Evolutionary conservation across 352 stramenopile genomes (phyloP).

Genomic region (Pythium oligandrum): DNA sequence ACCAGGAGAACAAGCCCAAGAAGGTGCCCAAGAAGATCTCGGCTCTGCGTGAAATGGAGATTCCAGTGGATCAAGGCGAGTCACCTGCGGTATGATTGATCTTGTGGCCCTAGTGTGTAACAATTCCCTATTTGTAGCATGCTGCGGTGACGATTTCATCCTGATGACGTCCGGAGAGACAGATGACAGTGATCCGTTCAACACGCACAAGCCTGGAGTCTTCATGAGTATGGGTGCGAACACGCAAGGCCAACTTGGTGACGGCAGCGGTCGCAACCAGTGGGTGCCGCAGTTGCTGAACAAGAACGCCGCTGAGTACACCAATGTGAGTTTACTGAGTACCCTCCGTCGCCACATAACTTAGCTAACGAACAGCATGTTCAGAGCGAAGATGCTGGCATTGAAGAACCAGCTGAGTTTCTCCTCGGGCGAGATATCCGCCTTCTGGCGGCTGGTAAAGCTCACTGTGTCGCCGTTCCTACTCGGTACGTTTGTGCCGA

Average conservation of each 20-base stretch:
- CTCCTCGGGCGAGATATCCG: conserved; percentile 68
- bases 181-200: conserved; percentile 72
- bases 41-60: conserved; percentile 68
- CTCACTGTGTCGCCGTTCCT: conserved; percentile 49
- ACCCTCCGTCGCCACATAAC: too few relatives aligned
- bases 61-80: conserved; percentile 36
- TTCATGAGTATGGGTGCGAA: conserved; percentile 83
- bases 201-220: conserved; percentile 66
- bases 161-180: conserved; percentile 63
- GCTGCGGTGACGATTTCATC: conserved; percentile 63
- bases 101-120: not conserved
- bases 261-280: conserved; percentile 72
- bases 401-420: conserved; percentile 65
- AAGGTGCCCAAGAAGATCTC: conserved; percentile 85
- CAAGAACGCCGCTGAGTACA: conserved; percentile 54
- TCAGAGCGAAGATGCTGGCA: conserved; percentile 42
- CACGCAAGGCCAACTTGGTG: conserved; percentile 56
- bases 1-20: conserved; percentile 86
- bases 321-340: conserved; percentile 24
- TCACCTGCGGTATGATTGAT: conserved; percentile 24
- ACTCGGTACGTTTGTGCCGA: conserved; percentile 27
- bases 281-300: conserved; percentile 79
- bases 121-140: conserved; percentile 22
- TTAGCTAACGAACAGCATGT: not conserved
- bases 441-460: conserved; percentile 48